Evolutionary conservation across 331 rosid genomes (phyloP).

Genomic region (Malus hybrid): DNA sequence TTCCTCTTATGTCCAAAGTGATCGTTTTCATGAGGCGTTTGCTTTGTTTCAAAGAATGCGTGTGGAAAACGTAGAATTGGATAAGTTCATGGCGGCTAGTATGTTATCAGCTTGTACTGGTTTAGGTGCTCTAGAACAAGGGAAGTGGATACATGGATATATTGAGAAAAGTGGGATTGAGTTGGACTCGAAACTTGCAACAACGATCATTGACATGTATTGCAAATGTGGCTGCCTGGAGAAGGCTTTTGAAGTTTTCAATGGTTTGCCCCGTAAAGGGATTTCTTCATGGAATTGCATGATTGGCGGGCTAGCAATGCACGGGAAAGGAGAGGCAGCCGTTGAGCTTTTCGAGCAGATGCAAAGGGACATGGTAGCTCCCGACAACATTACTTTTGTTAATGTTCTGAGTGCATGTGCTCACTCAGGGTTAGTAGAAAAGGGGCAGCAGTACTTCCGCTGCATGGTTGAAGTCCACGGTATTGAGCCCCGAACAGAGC

Average conservation of each 20-base stretch:
- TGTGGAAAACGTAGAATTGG: constrained; percentile 26
- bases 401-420: constrained; percentile 59
- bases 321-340: constrained; percentile 54
- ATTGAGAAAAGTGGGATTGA: constrained; percentile 39
- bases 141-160: constrained; percentile 54
- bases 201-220: constrained; percentile 58
- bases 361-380: constrained; percentile 36
- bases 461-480: constrained; percentile 32
- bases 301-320: constrained; percentile 75
- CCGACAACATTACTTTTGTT: constrained; percentile 51
- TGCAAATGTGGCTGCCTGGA: constrained; percentile 64
- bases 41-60: constrained; percentile 45
- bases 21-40: constrained; percentile 50
- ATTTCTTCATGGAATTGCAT: constrained; percentile 57
- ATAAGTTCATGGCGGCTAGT: constrained; percentile 52
- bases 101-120: constrained; percentile 67
- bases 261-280: constrained; percentile 23
- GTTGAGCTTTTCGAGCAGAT: constrained; percentile 42
- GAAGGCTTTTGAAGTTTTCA: constrained; percentile 40
- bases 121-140: constrained; percentile 57
- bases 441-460: constrained; percentile 35
- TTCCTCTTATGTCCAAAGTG: constrained; percentile 38
- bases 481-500: constrained; percentile 39
- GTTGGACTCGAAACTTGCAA: constrained; percentile 52
- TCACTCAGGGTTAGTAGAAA: constrained; percentile 49